Conservation (phyloP, 1,284 basidiomycete genomes). For the Vanrija sp. region DNA sequence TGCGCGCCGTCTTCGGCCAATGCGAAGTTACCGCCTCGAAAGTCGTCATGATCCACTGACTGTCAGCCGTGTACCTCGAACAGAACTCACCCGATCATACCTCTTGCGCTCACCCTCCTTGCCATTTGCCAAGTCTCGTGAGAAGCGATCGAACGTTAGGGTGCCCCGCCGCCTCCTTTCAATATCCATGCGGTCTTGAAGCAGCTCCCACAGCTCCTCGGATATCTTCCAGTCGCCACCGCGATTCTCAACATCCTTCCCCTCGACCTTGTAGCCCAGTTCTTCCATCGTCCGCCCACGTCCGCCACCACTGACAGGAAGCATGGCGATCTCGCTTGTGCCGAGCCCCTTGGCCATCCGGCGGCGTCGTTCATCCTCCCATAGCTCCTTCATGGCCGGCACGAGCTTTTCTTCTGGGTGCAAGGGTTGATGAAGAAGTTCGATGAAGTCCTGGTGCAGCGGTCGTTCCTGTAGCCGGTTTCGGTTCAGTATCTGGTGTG, state of each 20-base stretch:
- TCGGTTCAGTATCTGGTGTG: constrained; percentile 82
- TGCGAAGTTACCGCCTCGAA: constrained; percentile 67
- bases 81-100: constrained; percentile 49
- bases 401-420: constrained; percentile 71
- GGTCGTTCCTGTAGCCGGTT: constrained; percentile 62
- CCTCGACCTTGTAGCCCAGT: constrained; percentile 36
- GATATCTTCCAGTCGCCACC: constrained; percentile 48
- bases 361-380: constrained; percentile 85
- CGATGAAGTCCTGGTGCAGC: constrained; percentile 67
- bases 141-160: constrained; percentile 38
- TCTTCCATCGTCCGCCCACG: constrained; percentile 38
- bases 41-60: constrained; percentile 70
- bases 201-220: constrained; percentile 40
- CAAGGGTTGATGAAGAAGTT: constrained; percentile 55
- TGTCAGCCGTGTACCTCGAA: constrained; percentile 5
- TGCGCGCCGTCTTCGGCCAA: constrained; percentile 37
- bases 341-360: constrained; percentile 58
- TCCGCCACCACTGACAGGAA: constrained; percentile 43
- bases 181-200: constrained; percentile 37
- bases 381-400: constrained; percentile 81
- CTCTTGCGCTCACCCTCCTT: constrained; percentile 36
- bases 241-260: constrained; percentile 28
- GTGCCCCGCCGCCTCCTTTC: constrained; percentile 48
- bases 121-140: constrained; percentile 22
- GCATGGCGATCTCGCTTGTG: constrained; percentile 37